Evolutionary conservation across 257 asterid genomes (phyloP), one percentile per base, ranked within the genome.

Genomic region (Paulownia fortunei): DNA sequence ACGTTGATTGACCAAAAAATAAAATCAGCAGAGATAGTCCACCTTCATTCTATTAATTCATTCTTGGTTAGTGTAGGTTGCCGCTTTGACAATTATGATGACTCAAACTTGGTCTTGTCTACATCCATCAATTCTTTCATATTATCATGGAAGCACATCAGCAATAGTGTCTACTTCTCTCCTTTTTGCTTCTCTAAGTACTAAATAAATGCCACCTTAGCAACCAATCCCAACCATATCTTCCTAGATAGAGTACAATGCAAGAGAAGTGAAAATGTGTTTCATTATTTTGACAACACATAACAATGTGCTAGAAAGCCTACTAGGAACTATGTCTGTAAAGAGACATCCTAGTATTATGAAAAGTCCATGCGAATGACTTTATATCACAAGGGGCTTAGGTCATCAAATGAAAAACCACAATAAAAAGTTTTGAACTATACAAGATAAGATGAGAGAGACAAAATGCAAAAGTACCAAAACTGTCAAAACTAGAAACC

Each of bases 101-200:
- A n/a, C n/a, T 36, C 69, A 63, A 63, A 36, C 69, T 13, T 63
- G 23, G 47, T 67, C 73, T 68, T 42, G 13, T 23, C 19, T 4
- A 44, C 36, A 68, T 41, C 56, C n/a, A n/a, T 34, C 24, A 63
- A 15, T 16, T 63, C 27, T 32, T 10, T n/a, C 26, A 37, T 63
- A n/a, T n/a, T n/a, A n/a, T n/a, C n/a, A n/a, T n/a, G 58, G 56
- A 68, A 68, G 18, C 41, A 68, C 37, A 26, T 37, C n/a, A 65
- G 72, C 39, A 42, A 8, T 11, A 23, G 41, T n/a, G n/a, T n/a
- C 44, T 34, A 63, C 12, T 41, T 67, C 39, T 67, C 58, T 42
- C 36, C 39, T 21, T 21, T 42, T 41, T 46, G 18, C 58, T 23
- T 24, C 11, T 42, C 36, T 41, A 13, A 42, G 52, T 23, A 16